phyloP scores from a whole-genome alignment of 2,329 filamentous ascomycete genomes.

The Botrytis galanthina region DNA sequence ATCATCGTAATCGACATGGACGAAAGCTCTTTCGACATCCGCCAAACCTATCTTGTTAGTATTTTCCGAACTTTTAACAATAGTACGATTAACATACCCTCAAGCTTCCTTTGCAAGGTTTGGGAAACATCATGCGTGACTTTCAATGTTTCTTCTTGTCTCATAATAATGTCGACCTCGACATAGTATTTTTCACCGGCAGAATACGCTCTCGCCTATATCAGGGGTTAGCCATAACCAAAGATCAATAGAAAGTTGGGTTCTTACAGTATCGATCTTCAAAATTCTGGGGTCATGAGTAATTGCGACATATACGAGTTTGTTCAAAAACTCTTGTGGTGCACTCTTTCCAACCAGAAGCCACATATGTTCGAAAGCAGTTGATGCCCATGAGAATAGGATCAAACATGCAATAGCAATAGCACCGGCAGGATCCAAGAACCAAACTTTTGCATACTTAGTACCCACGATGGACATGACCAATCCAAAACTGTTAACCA shows the following conservation, averaged over 20 bases:
- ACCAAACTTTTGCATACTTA: conserved; percentile 73
- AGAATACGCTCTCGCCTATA: conserved; percentile 18
- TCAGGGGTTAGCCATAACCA: not conserved
- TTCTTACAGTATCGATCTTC: conserved; percentile 73
- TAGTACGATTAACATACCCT: conserved; percentile 51
- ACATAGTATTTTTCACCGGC: conserved; percentile 66
- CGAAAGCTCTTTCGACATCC: conserved; percentile 89
- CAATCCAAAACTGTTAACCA: conserved; percentile 93
- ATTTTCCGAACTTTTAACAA: not conserved
- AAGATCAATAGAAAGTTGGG: too few species aligned
- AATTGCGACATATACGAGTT: conserved; percentile 94
- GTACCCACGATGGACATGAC: conserved; percentile 87
- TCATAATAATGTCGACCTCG: conserved; percentile 96
- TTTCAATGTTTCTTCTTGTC: conserved; percentile 66
- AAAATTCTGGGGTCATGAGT: conserved; percentile 80
- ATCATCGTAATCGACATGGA: conserved; percentile 89
- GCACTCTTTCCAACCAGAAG: conserved; percentile 87
- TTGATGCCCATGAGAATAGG: conserved; percentile 75
- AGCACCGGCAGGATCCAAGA: conserved; percentile 91
- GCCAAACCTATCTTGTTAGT: conserved; percentile 52
- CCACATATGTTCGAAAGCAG: conserved; percentile 85
- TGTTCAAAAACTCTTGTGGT: conserved; percentile 79
- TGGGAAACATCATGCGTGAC: conserved; percentile 92
- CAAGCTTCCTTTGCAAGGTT: conserved; percentile 88
- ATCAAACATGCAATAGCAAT: conserved; percentile 79